These are phyloP conservation scores for Bacterosira constricta DNA, from an alignment of 108 stramenopile species.

Conservation along the genomic window DNA sequence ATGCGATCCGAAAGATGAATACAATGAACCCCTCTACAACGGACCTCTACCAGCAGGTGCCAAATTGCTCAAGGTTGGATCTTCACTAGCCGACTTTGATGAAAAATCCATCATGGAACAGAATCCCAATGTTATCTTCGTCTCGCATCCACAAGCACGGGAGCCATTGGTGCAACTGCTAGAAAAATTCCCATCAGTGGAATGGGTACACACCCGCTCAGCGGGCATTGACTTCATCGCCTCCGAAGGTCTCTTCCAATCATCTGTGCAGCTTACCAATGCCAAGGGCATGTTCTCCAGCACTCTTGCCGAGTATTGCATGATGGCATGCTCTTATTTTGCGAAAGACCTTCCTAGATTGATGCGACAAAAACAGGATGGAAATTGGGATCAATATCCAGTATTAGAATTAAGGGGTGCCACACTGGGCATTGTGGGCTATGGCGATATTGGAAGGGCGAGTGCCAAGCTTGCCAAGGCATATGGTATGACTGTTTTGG, in stretches of 20 bases:
- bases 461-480: conserved; percentile 76
- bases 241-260: conserved; percentile 47
- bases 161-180: conserved; percentile 60
- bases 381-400: conserved; percentile 76
- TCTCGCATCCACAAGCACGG: conserved; percentile 63
- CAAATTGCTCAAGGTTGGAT: conserved; percentile 60
- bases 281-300: conserved; percentile 88
- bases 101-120: conserved; percentile 31
- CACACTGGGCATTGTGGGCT: conserved; percentile 89
- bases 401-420: conserved; percentile 74
- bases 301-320: conserved; percentile 88
- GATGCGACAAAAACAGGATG: conserved; percentile 64
- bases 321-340: conserved; percentile 90
- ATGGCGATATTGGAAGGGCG: conserved; percentile 90
- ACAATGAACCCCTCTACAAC: conserved; percentile 59
- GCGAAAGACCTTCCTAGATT: conserved; percentile 91
- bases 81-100: conserved; percentile 59
- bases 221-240: conserved; percentile 83
- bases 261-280: conserved; percentile 74
- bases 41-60: conserved; percentile 67
- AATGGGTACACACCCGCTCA: conserved; percentile 86
- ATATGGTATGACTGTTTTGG: conserved; percentile 87
- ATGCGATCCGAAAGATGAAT: conserved; percentile 53
- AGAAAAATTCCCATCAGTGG: conserved; percentile 52
- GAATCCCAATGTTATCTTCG: conserved; percentile 76